Evolutionary conservation across 805 yeast species (phyloP), one percentile per base, ranked within the genome.

Genomic region (Maudiozyma pseudohumilis): DNA sequence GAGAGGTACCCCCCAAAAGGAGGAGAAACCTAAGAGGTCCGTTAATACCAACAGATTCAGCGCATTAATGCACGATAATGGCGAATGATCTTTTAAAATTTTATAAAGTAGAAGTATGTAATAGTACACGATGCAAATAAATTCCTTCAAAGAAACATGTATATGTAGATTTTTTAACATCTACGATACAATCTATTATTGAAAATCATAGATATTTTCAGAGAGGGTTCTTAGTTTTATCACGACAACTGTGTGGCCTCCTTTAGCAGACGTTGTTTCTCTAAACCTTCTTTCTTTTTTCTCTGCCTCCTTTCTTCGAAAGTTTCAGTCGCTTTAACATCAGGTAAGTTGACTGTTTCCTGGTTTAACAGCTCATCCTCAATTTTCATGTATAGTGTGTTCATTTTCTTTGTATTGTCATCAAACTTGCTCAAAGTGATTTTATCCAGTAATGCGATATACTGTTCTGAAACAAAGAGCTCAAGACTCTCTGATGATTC

Each of bases 401-500:
- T 61, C 49, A 81, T 64, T 42, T 81, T 78, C 39, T 60, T 63
- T 34, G 61, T 63, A 56, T 85, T 85, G 51, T 84, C 92, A 7
- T 52, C 56, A 50, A 82, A 86, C 46, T 88, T 66, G 35, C 74
- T 81, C 8, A 63, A 48, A 0, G 88, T 73, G 34, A 83, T 55
- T 24, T 60, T 59, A 17, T 80, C 75, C 6, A 79, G 54, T 28
- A 74, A 49, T 9, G 61, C 40, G 19, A 84, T 54, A 47, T 82
- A 81, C 5, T 65, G 59, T 18, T 64, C 61, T 18, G 63, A 50
- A 0, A 83, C 92, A 34, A 78, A 56, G 11, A 69, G 47, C 1
- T 57, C 49, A 16, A 69, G 45, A 11, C 50, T 39, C 1, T 59
- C 59, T 1, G 46, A 49, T 2, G 18, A 21, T 4, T 60, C 63